phyloP scores from a whole-genome alignment of 2,329 filamentous ascomycete species.

The Aureobasidium sp. region DNA sequence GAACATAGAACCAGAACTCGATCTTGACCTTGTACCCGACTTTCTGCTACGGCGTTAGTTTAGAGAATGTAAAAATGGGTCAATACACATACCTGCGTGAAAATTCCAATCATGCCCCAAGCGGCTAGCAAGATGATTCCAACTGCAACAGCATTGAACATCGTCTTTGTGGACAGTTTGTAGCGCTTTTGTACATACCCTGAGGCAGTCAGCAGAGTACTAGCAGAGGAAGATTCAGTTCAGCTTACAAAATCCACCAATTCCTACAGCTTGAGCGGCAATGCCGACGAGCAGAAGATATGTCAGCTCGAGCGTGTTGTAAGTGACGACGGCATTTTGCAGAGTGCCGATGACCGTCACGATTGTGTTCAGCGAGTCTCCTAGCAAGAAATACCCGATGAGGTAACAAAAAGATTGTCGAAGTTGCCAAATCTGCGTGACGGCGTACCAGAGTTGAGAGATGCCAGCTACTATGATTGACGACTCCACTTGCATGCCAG shows the following conservation, averaged over 20 bases:
- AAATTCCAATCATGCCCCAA: conserved; percentile 55
- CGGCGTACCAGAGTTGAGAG: conserved; percentile 54
- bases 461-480: conserved; percentile 54
- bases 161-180: conserved; percentile 55
- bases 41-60: neutral
- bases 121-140: conserved; percentile 54
- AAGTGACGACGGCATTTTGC: conserved; percentile 58
- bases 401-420: conserved; percentile 62
- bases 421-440: conserved; percentile 55
- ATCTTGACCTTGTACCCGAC: neutral
- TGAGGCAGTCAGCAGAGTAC: neutral
- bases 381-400: conserved; percentile 60
- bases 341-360: conserved; percentile 61
- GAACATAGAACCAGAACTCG: neutral
- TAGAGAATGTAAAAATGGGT: neutral
- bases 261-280: conserved; percentile 55
- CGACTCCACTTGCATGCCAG: conserved; percentile 48
- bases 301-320: conserved; percentile 58
- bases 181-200: conserved; percentile 51
- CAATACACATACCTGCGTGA: conserved; percentile 35
- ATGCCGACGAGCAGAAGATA: conserved; percentile 63
- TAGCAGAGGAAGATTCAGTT: neutral
- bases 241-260: conserved; percentile 52
- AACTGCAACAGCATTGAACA: conserved; percentile 60
- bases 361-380: conserved; percentile 64